These are phyloP conservation scores for Yamadazyma spencermartinsiae DNA, from an alignment of 1,139 yeast species.

Conservation along the genomic window DNA sequence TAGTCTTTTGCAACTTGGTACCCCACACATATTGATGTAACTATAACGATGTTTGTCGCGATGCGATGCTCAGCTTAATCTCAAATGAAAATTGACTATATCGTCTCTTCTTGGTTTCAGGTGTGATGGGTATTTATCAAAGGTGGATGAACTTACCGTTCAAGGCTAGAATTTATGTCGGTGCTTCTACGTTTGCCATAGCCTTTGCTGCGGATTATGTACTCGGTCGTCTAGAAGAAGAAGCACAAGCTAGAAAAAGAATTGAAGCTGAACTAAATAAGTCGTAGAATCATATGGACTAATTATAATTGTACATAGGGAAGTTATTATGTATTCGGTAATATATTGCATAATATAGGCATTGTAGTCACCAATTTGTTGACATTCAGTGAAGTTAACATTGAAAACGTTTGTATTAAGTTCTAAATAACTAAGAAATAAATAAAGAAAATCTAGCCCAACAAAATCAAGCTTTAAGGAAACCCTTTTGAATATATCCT, in stretches of 20 bases:
- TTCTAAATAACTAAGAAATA: background rate
- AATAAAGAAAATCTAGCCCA: no score
- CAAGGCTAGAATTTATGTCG: slow-evolving; percentile 53
- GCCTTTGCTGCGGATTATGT: slow-evolving; percentile 55
- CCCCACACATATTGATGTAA: background rate
- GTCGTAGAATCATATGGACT: background rate
- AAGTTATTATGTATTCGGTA: slow-evolving; percentile 1
- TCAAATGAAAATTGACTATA: background rate
- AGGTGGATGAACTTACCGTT: slow-evolving; percentile 54
- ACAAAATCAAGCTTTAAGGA: slow-evolving; percentile 16
- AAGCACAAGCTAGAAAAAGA: slow-evolving; percentile 26
- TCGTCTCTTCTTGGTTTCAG: background rate
- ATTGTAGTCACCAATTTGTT: no score
- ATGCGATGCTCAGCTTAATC: background rate
- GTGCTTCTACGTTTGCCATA: slow-evolving; percentile 51
- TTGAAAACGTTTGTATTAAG: background rate
- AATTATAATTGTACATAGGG: slow-evolving; percentile 1
- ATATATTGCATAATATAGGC: background rate
- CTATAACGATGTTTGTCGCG: background rate
- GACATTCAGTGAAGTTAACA: no score
- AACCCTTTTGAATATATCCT: slow-evolving; percentile 35
- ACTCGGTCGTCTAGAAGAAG: slow-evolving; percentile 48
- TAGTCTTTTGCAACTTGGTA: slow-evolving; percentile 18
- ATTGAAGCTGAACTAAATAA: slow-evolving; percentile 8
- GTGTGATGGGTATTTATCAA: slow-evolving; percentile 36